A percentile compares a stretch with the other conserved stretches of the same genome.
Conservation (phyloP, 352 stramenopile species). For the Phytophthora meadii region DNA sequence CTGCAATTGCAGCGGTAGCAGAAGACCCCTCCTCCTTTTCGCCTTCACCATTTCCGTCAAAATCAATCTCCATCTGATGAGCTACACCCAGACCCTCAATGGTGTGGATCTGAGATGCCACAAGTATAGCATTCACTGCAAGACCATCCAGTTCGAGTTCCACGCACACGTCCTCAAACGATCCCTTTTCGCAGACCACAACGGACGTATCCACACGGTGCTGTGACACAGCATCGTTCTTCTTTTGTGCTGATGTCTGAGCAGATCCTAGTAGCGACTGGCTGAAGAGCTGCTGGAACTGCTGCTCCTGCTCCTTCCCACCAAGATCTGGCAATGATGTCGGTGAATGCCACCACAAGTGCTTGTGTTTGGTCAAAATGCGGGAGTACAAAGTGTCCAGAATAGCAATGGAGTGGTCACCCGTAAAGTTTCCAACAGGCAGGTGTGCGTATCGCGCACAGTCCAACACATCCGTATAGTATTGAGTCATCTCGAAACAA, state of each 20-base stretch:
- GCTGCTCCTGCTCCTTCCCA: conserved; percentile 84
- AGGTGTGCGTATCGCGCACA: conserved; percentile 92
- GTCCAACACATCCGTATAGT: conserved; percentile 90
- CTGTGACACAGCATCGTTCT: conserved; percentile 29
- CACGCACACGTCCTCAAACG: conserved; percentile 87
- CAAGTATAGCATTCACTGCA: conserved; percentile 80
- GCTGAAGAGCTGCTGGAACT: conserved; percentile 78
- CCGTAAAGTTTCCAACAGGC: conserved; percentile 95
- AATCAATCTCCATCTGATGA: conserved; percentile 75
- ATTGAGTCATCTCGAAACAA: conserved; percentile 86
- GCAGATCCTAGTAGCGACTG: conserved; percentile 46
- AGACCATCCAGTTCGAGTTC: conserved; percentile 79
- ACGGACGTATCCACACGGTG: conserved; percentile 55
- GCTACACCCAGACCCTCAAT: conserved; percentile 70
- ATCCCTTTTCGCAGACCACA: conserved; percentile 92
- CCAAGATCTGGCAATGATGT: conserved; percentile 92
- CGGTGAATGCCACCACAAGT: conserved; percentile 96
- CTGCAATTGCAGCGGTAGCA: conserved; percentile 24
- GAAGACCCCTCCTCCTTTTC: conserved; percentile 20
- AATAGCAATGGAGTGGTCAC: conserved; percentile 91
- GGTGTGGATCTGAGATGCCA: conserved; percentile 72
- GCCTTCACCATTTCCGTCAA: conserved; percentile 45
- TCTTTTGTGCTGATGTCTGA: conserved; percentile 17
- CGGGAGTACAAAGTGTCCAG: conserved; percentile 95
- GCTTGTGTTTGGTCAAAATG: conserved; percentile 92